These are phyloP conservation scores for Mucor velutinosus DNA, from an alignment of 371 early-diverging fungal species.

Conservation along the genomic window DNA sequence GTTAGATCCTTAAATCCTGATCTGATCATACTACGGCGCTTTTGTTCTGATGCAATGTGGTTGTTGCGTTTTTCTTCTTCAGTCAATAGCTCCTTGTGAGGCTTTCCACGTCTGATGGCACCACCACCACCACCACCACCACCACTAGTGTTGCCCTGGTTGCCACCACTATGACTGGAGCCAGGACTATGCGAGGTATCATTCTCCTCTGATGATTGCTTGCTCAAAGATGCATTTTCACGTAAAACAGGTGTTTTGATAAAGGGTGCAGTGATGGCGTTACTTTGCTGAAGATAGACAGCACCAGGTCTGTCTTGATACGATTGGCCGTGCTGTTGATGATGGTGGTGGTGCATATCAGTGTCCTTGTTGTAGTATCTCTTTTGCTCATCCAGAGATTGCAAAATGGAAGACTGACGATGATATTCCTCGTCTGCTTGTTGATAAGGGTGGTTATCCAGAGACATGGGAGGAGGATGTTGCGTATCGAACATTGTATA, in stretches of 20 bases:
- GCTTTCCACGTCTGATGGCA: slow-evolving; percentile 29
- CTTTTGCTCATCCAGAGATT: slow-evolving; percentile 42
- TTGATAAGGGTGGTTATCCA: background rate
- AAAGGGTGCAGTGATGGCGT: slow-evolving; percentile 27
- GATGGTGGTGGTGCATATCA: background rate
- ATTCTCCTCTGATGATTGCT: background rate
- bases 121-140: slow-evolving; percentile 12
- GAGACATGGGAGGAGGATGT: slow-evolving; percentile 18
- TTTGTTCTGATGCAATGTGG: slow-evolving; percentile 90
- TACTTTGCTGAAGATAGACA: slow-evolving; percentile 36
- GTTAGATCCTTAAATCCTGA: slow-evolving; percentile 79
- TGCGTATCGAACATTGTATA: slow-evolving; percentile 6
- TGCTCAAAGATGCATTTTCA: background rate
- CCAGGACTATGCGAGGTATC: background rate
- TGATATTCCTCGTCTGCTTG: slow-evolving; percentile 21
- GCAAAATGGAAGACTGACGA: slow-evolving; percentile 37
- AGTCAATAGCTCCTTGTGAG: slow-evolving; percentile 72
- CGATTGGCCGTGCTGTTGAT: background rate
- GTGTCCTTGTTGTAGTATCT: slow-evolving; percentile 14
- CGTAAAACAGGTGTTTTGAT: slow-evolving; percentile 14
- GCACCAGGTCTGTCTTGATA: slow-evolving; percentile 17
- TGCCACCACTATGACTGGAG: background rate
- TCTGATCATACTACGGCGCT: slow-evolving; percentile 82
- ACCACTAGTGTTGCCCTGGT: background rate
- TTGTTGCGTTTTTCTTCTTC: slow-evolving; percentile 85